Percentiles rank a stretch among this genome's conserved stretches.
These are phyloP conservation scores for Suhomyces coccinellae DNA, from an alignment of 1,139 yeast species.

Conservation along the genomic window DNA sequence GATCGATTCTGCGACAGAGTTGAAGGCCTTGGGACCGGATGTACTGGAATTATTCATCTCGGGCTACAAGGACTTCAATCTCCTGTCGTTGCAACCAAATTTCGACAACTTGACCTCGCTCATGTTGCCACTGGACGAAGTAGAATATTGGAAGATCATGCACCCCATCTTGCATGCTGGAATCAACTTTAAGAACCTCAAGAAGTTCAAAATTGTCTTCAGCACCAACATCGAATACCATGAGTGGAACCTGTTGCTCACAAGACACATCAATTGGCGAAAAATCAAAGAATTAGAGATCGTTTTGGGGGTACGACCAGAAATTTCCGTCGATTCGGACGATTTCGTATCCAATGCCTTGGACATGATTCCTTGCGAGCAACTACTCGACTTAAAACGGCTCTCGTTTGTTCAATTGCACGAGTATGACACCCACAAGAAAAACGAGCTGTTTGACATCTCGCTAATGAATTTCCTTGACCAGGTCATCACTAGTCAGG, in stretches of 20 bases:
- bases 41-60: not conserved
- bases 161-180: constrained; percentile 7
- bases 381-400: constrained; percentile 25
- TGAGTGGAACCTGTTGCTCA: constrained; percentile 8
- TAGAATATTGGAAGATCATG: constrained; percentile 21
- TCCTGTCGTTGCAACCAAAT: not conserved
- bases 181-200: constrained; percentile 8
- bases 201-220: constrained; percentile 22
- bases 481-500: constrained; percentile 19
- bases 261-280: constrained; percentile 20
- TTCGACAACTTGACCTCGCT: constrained; percentile 11
- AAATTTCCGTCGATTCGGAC: not conserved
- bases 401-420: constrained; percentile 51
- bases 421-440: constrained; percentile 45
- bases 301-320: constrained; percentile 21
- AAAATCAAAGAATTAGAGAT: constrained; percentile 26
- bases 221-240: constrained; percentile 10
- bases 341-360: constrained; percentile 10
- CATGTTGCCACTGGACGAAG: constrained; percentile 18
- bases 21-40: not conserved
- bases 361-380: constrained; percentile 13
- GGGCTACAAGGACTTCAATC: not conserved
- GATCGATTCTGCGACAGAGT: not conserved
- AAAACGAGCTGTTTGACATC: constrained; percentile 59
- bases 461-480: constrained; percentile 45